Evolutionary conservation across 1,284 basidiomycete species (phyloP).

Genomic region (Pterula multifida): DNA sequence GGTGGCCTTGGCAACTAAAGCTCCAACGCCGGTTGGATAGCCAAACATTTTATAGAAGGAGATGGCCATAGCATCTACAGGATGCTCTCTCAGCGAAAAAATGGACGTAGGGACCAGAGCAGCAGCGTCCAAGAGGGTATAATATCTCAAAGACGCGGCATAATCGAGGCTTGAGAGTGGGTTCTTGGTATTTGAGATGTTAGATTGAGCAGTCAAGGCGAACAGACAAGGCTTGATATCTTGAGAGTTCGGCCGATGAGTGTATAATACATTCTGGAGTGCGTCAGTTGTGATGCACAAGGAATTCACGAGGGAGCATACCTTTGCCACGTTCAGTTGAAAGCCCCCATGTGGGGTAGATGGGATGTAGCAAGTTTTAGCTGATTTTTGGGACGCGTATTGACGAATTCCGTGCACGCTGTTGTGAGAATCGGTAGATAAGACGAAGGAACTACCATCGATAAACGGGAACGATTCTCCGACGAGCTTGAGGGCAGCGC

Average conservation of each 20-base stretch:
- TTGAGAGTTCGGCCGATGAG: constrained; percentile 27
- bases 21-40: constrained; percentile 77
- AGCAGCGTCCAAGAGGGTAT: constrained; percentile 66
- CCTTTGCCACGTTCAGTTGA: constrained; percentile 44
- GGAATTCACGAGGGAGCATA: constrained; percentile 17
- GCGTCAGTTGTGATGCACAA: constrained; percentile 27
- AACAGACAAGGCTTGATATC: constrained; percentile 45
- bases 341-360: constrained; percentile 52
- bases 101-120: constrained; percentile 63
- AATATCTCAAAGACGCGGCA: constrained; percentile 58
- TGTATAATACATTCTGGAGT: neutral
- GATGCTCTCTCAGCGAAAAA: constrained; percentile 50
- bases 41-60: constrained; percentile 89
- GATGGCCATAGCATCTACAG: constrained; percentile 70
- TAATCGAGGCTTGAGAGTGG: constrained; percentile 42
- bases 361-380: constrained; percentile 51
- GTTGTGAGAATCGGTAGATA: constrained; percentile 70
- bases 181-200: constrained; percentile 61
- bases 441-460: constrained; percentile 41
- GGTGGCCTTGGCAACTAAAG: constrained; percentile 60
- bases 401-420: constrained; percentile 75
- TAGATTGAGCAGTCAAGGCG: constrained; percentile 69
- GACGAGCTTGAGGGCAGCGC: constrained; percentile 66
- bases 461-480: constrained; percentile 70
- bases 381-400: constrained; percentile 44